phyloP scores from a whole-genome alignment of 768 basidiomycete genomes.

The Gelatoporia subvermispora region DNA sequence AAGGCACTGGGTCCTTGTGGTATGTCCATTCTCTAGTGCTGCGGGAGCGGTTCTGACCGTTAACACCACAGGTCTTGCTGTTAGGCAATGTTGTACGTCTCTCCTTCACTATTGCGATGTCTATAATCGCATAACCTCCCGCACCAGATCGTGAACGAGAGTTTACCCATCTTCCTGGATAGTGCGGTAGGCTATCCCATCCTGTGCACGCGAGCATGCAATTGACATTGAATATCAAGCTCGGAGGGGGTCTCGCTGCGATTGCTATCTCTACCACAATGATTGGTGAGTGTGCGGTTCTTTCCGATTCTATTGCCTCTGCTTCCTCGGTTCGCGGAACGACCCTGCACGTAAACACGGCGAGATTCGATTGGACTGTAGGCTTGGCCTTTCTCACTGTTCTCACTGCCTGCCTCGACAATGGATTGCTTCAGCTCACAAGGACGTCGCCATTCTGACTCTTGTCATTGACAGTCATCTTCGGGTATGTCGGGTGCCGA shows the following conservation, averaged over 20 bases:
- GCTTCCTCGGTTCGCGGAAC: not conserved
- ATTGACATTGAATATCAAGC: slow-evolving; percentile 17
- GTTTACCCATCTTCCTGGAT: slow-evolving; percentile 79
- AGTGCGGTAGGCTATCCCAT: slow-evolving; percentile 42
- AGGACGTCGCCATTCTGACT: not conserved
- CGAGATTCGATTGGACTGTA: too few species aligned
- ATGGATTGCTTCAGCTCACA: too few species aligned
- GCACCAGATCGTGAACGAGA: slow-evolving; percentile 70
- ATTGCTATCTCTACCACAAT: slow-evolving; percentile 74
- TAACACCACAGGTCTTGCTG: slow-evolving; percentile 59
- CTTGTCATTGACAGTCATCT: slow-evolving; percentile 50
- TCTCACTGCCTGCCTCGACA: too few species aligned
- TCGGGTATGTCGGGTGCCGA: slow-evolving; percentile 48
- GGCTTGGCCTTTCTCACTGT: too few species aligned
- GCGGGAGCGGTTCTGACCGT: not conserved
- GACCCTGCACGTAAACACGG: too few species aligned
- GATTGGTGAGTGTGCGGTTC: slow-evolving; percentile 42
- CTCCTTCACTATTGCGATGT: too few species aligned
- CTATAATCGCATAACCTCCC: not conserved
- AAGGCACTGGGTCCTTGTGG: slow-evolving; percentile 85
- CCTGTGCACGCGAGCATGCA: not conserved
- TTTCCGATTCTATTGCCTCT: not conserved
- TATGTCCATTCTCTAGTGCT: slow-evolving; percentile 25
- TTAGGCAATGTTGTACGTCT: slow-evolving; percentile 78
- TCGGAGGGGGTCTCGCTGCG: slow-evolving; percentile 71